Conservation (phyloP, 257 asterid genomes). For the Handroanthus guayacan region DNA sequence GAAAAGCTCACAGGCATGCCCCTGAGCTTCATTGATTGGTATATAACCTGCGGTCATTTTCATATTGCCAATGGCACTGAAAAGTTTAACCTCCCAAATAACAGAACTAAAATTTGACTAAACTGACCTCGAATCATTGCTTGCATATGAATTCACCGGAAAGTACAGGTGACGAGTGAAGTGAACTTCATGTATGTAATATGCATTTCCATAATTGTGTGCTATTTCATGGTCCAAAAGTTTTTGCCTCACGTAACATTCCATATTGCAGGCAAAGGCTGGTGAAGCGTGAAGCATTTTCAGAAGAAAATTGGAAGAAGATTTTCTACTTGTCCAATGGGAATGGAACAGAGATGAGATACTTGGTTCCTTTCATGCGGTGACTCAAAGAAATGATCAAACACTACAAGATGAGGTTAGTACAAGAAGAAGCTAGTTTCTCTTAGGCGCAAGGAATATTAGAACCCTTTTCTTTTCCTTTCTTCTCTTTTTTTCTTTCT, state of each 20-base stretch:
- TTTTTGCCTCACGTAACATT: constrained; percentile 1
- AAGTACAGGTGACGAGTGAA: background rate
- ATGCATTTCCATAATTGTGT: background rate
- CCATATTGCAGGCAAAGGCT: constrained; percentile 78
- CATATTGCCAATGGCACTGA: background rate
- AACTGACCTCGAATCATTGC: background rate
- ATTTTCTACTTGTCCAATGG: constrained; percentile 88
- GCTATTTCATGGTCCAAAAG: constrained; percentile 1
- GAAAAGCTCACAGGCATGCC: background rate
- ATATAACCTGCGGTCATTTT: background rate
- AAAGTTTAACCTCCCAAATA: background rate
- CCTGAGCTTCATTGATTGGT: background rate
- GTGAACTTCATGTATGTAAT: background rate
- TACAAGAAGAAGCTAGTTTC: constrained; percentile 18
- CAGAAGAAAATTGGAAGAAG: constrained; percentile 96
- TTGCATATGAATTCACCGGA: background rate
- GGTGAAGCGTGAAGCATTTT: constrained; percentile 72
- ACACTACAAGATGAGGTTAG: constrained; percentile 5
- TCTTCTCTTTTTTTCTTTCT: too few species aligned
- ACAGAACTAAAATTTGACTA: background rate
- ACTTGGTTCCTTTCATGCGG: constrained; percentile 85
- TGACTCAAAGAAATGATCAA: constrained; percentile 36
- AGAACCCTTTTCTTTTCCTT: too few species aligned
- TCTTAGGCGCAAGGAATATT: constrained; percentile 12
- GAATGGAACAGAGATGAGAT: constrained; percentile 92